Evolutionary conservation across 768 basidiomycete species (phyloP), one percentile per base, ranked within the genome.

Genomic region (Russula brevipes): DNA sequence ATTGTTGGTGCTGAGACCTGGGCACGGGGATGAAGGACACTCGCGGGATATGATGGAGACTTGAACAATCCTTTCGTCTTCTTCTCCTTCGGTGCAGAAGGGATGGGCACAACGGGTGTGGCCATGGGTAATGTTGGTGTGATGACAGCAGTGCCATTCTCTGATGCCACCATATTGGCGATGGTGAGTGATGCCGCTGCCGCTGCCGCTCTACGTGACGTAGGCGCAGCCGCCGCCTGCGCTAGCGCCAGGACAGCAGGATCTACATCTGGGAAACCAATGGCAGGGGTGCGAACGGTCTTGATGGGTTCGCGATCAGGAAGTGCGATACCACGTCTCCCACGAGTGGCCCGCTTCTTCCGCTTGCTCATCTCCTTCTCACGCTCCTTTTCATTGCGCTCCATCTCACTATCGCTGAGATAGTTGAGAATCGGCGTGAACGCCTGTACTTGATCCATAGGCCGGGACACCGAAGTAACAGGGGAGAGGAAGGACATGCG

Each of bases 301-400:
- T 92, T 82, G 72, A 90, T 82, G 2, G 93, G 89, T 63, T 99
- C 96, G 49, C 96, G 86, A 72, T 99, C 97, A 0, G 97, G 95
- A 31, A 98, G 77, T 3, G 84, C 84, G 61, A 94, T 80, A 14
- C 93, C 92, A 36, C 90, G 78, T 59, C 89, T 79, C 4, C 88
- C 87, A 41, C 97, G 84, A 2, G 89, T 92, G 69, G 90, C 88
- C 55, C 91, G 85, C 71, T 93, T 89, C 51, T 91, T 79, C 64
- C 94, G 86, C 72, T 88, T 89, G 68, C 85, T 89, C 68, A 89
- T 80, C 68, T 98, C 94, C 76, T 94, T 94, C 73, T 99, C 97
- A 63, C 94, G 83, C 65, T 97, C 94, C 72, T 88, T 89, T 73
- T 99, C 96, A 67, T 84, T 87, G 59, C 86, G 79, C 67, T 94